Percentiles rank a stretch among this genome's conserved stretches.
Evolutionary conservation across 176 grass and related monocot genomes (phyloP).

Genomic region (Puccinellia tenuiflora): DNA sequence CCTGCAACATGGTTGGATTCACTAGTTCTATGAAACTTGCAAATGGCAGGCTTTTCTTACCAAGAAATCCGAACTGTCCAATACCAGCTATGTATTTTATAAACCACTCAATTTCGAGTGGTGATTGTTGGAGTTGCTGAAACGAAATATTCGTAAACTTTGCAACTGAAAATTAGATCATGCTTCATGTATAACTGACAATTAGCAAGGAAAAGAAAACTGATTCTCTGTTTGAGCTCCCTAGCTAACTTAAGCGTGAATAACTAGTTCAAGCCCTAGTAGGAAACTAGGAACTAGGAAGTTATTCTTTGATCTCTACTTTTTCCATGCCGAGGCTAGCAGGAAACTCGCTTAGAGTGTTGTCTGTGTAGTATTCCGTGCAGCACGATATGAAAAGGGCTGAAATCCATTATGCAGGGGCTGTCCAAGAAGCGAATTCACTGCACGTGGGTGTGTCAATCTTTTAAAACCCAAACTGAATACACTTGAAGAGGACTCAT

Average conservation of each 20-base stretch:
- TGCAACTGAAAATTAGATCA: neutral
- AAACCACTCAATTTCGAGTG: neutral
- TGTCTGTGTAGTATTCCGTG: constrained; percentile 23
- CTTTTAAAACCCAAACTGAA: constrained; percentile 88
- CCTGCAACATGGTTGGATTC: neutral
- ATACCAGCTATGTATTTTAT: neutral
- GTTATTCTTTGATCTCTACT: neutral
- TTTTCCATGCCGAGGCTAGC: neutral
- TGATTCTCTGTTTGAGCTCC: neutral
- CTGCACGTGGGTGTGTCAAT: constrained; percentile 61
- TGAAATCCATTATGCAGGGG: constrained; percentile 69
- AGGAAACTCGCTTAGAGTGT: too few species aligned
- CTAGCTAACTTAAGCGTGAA: neutral
- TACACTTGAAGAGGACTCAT: constrained; percentile 78
- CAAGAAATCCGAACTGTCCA: neutral
- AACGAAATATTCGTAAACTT: neutral
- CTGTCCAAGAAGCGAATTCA: constrained; percentile 70
- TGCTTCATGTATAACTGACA: neutral
- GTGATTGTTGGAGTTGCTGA: constrained; percentile 5
- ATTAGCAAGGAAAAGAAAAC: neutral
- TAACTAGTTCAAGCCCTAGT: neutral
- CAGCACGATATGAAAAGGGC: constrained; percentile 32
- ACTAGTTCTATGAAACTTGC: neutral
- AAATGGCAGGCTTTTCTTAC: neutral
- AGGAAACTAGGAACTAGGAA: neutral